Evolutionary conservation across 768 basidiomycete species (phyloP).

Genomic region (Podaxis mareebaensis): DNA sequence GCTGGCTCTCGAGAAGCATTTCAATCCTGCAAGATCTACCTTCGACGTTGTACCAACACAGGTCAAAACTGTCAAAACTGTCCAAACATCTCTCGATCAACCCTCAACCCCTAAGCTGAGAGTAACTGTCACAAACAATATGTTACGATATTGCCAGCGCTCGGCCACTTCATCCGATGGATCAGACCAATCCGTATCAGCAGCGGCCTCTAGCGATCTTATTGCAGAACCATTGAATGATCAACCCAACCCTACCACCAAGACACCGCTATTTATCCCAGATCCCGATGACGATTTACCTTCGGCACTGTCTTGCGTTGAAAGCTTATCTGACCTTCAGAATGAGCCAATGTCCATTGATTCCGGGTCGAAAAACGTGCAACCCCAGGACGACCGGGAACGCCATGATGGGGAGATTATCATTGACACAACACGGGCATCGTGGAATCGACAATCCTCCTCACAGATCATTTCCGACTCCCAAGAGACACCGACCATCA

Average conservation of each 20-base stretch:
- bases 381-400: neutral
- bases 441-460: conserved; percentile 31
- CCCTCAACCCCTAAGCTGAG: neutral
- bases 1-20: conserved; percentile 67
- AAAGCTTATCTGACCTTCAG: neutral
- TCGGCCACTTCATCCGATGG: neutral
- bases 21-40: conserved; percentile 71
- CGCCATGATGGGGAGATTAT: conserved; percentile 6
- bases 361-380: conserved; percentile 17
- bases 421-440: conserved; percentile 26
- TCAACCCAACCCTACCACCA: neutral
- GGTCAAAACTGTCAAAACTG: neutral
- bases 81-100: conserved; percentile 8
- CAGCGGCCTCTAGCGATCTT: neutral
- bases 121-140: conserved; percentile 3
- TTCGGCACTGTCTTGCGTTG: neutral
- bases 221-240: too few relatives aligned
- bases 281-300: conserved; percentile 12
- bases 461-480: neutral
- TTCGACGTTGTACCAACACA: conserved; percentile 50
- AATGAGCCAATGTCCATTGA: conserved; percentile 14
- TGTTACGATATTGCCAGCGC: neutral
- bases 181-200: neutral
- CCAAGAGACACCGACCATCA: neutral
- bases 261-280: conserved; percentile 11